Base-by-base conservation (phyloP, 2,329 filamentous ascomycete genomes). In the Alternaria burnsii region DNA sequence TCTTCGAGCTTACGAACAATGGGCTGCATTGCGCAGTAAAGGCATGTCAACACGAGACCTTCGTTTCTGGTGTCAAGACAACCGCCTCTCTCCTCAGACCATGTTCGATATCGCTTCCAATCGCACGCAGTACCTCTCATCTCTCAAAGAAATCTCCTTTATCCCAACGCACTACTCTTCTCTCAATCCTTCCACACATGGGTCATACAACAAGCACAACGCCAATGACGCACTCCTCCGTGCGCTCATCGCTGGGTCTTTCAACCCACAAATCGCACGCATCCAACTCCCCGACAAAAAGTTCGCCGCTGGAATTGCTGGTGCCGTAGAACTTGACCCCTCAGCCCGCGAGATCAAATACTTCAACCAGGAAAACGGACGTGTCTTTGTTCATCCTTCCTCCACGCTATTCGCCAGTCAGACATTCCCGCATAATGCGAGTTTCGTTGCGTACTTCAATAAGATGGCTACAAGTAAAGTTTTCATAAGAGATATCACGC, bases 281-380 rank as follows among this genome's bases (percentile, higher is more conserved):
- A 97, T 99, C 74, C 90, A 93, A 66, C 92, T 97, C 69, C 95
- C 95, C 0, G 93, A 97, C 80, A 97, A 97, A 82, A 98, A 97
- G 78, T 99, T 96, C 78, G 91, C 92, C 12, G 88, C 89, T 36
- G 93, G 92, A 3, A 87, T 96, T 65, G 92, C 92, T 1, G 95
- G 95, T 8, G 92, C 95, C 0, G 92, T 98, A 1, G 94, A 95
- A 76, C 84, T 97, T 7, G 95, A 99, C 74, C 94, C 94, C 0
- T 94, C 98, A 79, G 94, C 94, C 5, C 86, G 89, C 54, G 92
- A 91, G 3, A 97, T 99, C 80, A 95, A 93, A 76, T 99, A 94
- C 81, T 98, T 93, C 79, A 92, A 83, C 68, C 76, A 76, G 28
- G 74, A 76, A 20, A 77, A 78, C 38, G 76, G 76, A 2, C 86